Evolutionary conservation across 2,329 filamentous ascomycete genomes (phyloP).

Genomic region (Sclerotinia trifoliorum): DNA sequence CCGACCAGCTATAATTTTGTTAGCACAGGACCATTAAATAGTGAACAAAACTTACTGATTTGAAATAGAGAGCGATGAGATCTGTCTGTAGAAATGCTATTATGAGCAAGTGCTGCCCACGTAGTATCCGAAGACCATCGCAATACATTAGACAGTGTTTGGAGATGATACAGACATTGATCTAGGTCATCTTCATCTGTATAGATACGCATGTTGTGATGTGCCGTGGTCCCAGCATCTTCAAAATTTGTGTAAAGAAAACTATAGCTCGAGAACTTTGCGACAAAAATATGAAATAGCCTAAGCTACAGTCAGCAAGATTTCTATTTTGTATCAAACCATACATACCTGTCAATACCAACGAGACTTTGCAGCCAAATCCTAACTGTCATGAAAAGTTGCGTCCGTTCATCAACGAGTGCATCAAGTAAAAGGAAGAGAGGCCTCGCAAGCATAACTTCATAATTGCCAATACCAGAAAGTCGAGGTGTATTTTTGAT

Average conservation of each 20-base stretch:
- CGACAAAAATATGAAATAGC: slow-evolving; percentile 59
- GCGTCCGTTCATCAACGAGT: slow-evolving; percentile 68
- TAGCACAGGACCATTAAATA: slow-evolving; percentile 21
- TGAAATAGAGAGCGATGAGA: slow-evolving; percentile 46
- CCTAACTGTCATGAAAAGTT: slow-evolving; percentile 73
- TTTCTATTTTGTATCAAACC: background rate
- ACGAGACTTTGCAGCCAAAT: slow-evolving; percentile 73
- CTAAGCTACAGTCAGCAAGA: slow-evolving; percentile 42
- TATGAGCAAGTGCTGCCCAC: slow-evolving; percentile 69
- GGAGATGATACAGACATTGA: slow-evolving; percentile 75
- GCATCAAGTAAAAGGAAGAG: slow-evolving; percentile 79
- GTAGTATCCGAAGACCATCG: slow-evolving; percentile 65
- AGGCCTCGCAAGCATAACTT: slow-evolving; percentile 75
- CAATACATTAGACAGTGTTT: slow-evolving; percentile 71
- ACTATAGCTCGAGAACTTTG: slow-evolving; percentile 55
- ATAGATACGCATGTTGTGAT: slow-evolving; percentile 41
- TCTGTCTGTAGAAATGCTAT: slow-evolving; percentile 51
- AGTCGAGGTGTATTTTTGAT: slow-evolving; percentile 44
- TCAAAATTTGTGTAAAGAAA: slow-evolving; percentile 47
- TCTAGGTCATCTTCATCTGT: slow-evolving; percentile 67
- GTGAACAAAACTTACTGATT: slow-evolving; percentile 50
- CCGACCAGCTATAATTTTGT: slow-evolving; percentile 46
- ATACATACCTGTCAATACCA: slow-evolving; percentile 59
- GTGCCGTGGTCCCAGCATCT: slow-evolving; percentile 28
- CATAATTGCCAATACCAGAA: slow-evolving; percentile 60